phyloP scores from a whole-genome alignment of 176 grass and related monocot species.

The Aegilops umbellulata region DNA sequence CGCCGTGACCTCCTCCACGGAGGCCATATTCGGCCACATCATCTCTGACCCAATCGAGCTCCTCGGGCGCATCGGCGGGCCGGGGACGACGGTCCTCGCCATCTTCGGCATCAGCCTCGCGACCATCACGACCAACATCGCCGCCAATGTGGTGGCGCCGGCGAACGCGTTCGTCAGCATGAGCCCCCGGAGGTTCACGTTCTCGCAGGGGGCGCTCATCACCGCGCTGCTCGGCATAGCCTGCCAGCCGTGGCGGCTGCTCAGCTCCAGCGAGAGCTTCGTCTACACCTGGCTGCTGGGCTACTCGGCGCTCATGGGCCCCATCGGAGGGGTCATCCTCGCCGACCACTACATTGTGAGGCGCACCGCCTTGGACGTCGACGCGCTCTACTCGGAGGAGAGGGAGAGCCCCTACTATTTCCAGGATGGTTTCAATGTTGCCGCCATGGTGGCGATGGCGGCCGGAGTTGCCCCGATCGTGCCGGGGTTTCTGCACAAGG shows the following conservation, averaged over 20 bases:
- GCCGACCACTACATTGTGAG: conserved; percentile 84
- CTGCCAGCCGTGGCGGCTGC: conserved; percentile 86
- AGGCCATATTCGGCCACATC: conserved; percentile 82
- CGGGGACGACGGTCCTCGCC: conserved; percentile 58
- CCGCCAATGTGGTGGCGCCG: conserved; percentile 88
- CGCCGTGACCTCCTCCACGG: conserved; percentile 79
- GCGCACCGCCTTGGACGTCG: conserved; percentile 57
- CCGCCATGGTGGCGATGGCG: conserved; percentile 57
- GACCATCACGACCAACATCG: conserved; percentile 89
- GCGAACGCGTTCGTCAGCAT: conserved; percentile 84
- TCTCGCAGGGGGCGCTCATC: conserved; percentile 69
- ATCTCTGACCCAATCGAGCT: conserved; percentile 90
- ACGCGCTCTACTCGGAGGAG: conserved; percentile 63
- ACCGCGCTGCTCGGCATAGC: conserved; percentile 81
- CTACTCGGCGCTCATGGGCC: conserved; percentile 86
- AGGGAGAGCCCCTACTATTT: conserved; percentile 63
- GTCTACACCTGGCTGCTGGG: conserved; percentile 91
- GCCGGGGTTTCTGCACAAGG: conserved; percentile 68
- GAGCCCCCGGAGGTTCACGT: conserved; percentile 73
- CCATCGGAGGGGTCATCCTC: conserved; percentile 75
- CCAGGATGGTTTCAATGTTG: conserved; percentile 62
- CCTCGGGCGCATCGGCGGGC: conserved; percentile 69
- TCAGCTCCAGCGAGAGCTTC: conserved; percentile 94
- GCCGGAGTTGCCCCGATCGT: conserved; percentile 66
- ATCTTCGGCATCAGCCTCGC: conserved; percentile 96